These are phyloP conservation scores for Ramalina intermedia DNA, from an alignment of 495 filamentous ascomycete genomes.

Conservation along the genomic window DNA sequence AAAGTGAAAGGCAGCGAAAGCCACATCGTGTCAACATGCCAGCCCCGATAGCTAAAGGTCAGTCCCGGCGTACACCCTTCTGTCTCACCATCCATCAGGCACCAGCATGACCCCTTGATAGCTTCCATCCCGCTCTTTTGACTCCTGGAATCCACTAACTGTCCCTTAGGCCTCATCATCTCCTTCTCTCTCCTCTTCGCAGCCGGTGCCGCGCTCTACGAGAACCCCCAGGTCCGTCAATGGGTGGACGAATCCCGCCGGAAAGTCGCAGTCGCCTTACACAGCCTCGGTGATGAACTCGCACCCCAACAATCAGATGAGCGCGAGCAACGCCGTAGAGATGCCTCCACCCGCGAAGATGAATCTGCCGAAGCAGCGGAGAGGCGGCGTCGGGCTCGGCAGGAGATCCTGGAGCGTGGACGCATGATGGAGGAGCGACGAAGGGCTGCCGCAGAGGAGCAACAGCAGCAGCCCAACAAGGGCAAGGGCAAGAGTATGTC, in stretches of 20 bases:
- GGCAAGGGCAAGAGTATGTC: constrained; percentile 17
- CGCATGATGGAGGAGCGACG: constrained; percentile 27
- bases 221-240: constrained; percentile 65
- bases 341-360: constrained; percentile 43
- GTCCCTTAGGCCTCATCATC: constrained; percentile 52
- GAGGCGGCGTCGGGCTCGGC: constrained; percentile 49
- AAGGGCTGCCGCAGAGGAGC: constrained; percentile 2
- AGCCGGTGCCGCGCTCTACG: constrained; percentile 73
- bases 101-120: constrained; percentile 13
- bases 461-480: constrained; percentile 1
- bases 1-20: no score
- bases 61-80: constrained; percentile 10
- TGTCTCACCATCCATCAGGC: constrained; percentile 2
- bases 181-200: constrained; percentile 62
- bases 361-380: constrained; percentile 52
- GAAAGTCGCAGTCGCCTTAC: constrained; percentile 63
- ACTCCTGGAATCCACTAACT: constrained; percentile 7
- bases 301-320: constrained; percentile 30
- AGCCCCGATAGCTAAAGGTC: constrained; percentile 40
- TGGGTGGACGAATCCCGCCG: constrained; percentile 63
- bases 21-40: constrained; percentile 25
- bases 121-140: not conserved
- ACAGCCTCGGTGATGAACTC: constrained; percentile 63
- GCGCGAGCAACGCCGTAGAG: constrained; percentile 4
- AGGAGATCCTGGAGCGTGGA: constrained; percentile 57